Base-by-base conservation (phyloP, 2,329 filamentous ascomycete species). In the Diaporthe destruens region DNA sequence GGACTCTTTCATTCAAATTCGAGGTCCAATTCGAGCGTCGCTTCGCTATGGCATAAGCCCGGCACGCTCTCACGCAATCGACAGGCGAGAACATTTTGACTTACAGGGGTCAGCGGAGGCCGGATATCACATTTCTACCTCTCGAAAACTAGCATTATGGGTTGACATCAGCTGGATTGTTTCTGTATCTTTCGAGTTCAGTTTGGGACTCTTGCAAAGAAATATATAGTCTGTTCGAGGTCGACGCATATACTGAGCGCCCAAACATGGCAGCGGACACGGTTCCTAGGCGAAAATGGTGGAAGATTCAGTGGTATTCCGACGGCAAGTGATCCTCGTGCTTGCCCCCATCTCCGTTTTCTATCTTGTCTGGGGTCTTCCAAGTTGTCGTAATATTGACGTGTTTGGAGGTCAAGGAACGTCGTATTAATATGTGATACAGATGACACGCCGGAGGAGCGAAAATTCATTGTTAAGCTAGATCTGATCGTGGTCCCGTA, bases 401-500 rank as follows among this genome's bases (percentile, higher is more conserved):
- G 11, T 34, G 20, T 3, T 29, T n/a, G 18, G 9, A 32, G 14
- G 18, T 14, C 4, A 25, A 25, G 56, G 42, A 25, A 8, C 7
- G 2, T 16, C 14, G 14, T 32, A 23, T 25, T 63, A 2, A 63
- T 2, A 9, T 6, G 0, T 1, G 5, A 23, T 3, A 78, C 82
- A 29, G 80, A 84, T 8, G 88, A 90, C 73, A 86, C 83, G 0
- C 80, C 80, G 0, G 84, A 85, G 71, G 87, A 90, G 74, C 81
- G 86, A 51, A 83, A 81, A 73, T 80, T 90, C 7, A 86, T 90
- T 42, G 70, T 85, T 23, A 90, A 90, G 76, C 82, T 90, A 16
- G 88, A 90, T 74, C 77, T 87, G 0, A 78, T 89, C 2, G 86
- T 90, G 36, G 84, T 90, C 0, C 87, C 87, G 0, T 90, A 89